Percentiles rank a stretch among this genome's conserved stretches.
Conservation (phyloP, 1,139 yeast genomes). For the Saccharomyces hybrid region DNA sequence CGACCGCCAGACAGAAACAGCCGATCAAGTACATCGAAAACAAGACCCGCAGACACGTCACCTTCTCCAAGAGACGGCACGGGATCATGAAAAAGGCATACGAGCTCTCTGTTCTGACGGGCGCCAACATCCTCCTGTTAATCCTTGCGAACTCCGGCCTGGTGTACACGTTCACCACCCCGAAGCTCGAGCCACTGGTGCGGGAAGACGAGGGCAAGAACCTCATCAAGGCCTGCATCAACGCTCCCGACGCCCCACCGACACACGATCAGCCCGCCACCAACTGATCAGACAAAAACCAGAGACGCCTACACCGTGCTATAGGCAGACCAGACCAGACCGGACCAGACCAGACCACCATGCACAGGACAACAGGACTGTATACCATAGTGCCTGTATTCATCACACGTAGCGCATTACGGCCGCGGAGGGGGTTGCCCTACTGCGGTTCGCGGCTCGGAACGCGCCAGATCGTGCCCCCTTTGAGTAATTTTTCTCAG, state of each 20-base stretch:
- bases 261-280: not conserved
- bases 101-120: constrained; percentile 88
- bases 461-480: not conserved
- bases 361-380: not conserved
- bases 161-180: constrained; percentile 94
- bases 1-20: constrained; percentile 61
- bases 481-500: not conserved
- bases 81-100: constrained; percentile 98
- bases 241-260: constrained; percentile 38
- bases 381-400: not conserved
- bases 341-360: not conserved
- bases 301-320: not conserved
- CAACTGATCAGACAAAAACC: not conserved
- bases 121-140: constrained; percentile 84
- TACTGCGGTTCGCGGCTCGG: constrained; percentile 32
- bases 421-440: not conserved
- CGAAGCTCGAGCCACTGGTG: constrained; percentile 90
- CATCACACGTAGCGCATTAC: not conserved
- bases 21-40: constrained; percentile 95
- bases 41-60: constrained; percentile 92
- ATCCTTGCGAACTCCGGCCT: constrained; percentile 95
- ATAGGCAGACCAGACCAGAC: not conserved
- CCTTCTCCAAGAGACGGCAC: constrained; percentile 92
- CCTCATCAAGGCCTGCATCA: constrained; percentile 91
- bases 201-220: constrained; percentile 93